Evolutionary conservation across 2,329 filamentous ascomycete species (phyloP).

Genomic region (Alternaria triticina): DNA sequence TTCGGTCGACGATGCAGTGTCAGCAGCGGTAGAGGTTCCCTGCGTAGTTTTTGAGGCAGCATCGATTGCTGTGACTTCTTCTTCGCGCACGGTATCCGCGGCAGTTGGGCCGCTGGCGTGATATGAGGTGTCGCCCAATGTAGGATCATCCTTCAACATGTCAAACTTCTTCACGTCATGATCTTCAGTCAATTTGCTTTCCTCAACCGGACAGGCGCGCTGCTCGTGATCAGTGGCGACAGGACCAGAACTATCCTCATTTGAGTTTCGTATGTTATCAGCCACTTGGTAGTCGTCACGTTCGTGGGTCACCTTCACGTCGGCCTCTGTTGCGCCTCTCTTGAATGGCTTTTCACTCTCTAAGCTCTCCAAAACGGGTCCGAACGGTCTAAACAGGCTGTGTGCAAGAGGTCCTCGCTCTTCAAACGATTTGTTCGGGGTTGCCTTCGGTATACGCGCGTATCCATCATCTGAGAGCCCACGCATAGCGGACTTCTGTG

Average conservation of each 20-base stretch:
- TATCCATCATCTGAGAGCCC: constrained; percentile 41
- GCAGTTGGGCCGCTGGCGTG: background rate
- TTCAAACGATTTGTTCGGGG: constrained; percentile 20
- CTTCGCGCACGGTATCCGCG: background rate
- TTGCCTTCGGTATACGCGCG: constrained; percentile 19
- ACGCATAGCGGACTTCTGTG: constrained; percentile 36
- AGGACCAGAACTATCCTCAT: constrained; percentile 36
- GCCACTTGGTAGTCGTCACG: constrained; percentile 29
- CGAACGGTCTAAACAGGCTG: constrained; percentile 43
- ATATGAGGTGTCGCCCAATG: background rate
- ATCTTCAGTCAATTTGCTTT: background rate
- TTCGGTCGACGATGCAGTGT: background rate
- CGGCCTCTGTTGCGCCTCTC: constrained; percentile 8
- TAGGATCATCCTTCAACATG: constrained; percentile 23
- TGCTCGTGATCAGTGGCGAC: constrained; percentile 35
- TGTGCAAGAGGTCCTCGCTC: constrained; percentile 33
- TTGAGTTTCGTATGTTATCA: constrained; percentile 31
- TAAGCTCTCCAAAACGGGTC: constrained; percentile 32
- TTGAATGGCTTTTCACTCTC: constrained; percentile 20
- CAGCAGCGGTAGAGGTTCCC: background rate
- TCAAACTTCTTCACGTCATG: constrained; percentile 7
- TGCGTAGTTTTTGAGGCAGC: background rate
- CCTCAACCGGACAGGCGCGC: background rate
- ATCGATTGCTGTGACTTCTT: background rate
- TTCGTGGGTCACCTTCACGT: constrained; percentile 16